Conservation (phyloP, 2,329 filamentous ascomycete genomes). For the Penicillium sp. region DNA sequence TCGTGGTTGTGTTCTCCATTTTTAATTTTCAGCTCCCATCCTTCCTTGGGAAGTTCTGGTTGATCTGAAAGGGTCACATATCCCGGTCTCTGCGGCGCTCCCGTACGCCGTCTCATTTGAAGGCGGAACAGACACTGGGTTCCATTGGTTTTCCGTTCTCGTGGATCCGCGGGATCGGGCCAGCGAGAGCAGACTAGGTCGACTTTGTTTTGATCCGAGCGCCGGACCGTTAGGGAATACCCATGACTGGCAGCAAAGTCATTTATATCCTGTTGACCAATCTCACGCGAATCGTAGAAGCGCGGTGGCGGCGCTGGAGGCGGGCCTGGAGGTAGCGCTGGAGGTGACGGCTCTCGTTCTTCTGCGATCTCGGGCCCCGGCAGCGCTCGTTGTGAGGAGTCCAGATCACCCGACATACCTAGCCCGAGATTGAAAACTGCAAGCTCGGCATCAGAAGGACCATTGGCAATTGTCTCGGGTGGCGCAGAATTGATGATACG, state of each 20-base stretch:
- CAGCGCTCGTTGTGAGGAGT: too few species aligned
- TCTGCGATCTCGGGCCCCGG: background rate
- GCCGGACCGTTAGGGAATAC: background rate
- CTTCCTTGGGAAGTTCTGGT: too few species aligned
- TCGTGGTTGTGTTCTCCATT: constrained; percentile 1
- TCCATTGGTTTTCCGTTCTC: background rate
- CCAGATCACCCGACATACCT: background rate
- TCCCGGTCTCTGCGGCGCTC: background rate
- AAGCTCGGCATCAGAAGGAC: background rate
- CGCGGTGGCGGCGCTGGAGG: background rate
- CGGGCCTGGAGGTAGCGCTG: background rate
- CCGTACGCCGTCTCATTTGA: background rate
- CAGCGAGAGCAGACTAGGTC: constrained; percentile 1
- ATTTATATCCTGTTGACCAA: background rate
- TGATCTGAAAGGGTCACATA: background rate
- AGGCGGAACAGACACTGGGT: background rate
- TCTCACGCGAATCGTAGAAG: background rate
- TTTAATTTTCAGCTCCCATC: background rate
- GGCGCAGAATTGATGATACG: background rate
- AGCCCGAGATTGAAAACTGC: background rate
- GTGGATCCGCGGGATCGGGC: background rate
- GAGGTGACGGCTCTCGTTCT: background rate
- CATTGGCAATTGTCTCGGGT: background rate
- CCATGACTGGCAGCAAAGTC: background rate
- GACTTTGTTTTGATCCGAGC: background rate